A percentile compares a stretch with the other conserved stretches of the same genome.
These are phyloP conservation scores for Pseudocercospora crystallina DNA, from an alignment of 2,329 filamentous ascomycete species.

Conservation along the genomic window DNA sequence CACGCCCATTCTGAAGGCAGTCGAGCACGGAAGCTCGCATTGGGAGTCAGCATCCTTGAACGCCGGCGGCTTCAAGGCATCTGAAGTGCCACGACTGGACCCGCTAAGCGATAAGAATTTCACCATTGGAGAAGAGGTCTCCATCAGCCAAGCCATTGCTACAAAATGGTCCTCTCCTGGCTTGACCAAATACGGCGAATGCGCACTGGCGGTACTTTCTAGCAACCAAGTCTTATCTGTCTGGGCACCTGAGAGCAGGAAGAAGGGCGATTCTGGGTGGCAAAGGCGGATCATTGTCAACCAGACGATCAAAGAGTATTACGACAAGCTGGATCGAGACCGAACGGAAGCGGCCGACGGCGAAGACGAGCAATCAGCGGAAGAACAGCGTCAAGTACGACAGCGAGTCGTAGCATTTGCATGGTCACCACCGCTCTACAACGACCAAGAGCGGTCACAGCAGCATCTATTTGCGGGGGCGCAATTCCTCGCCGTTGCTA, in stretches of 20 bases:
- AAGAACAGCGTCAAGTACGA: constrained; percentile 30
- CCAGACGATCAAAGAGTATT: constrained; percentile 43
- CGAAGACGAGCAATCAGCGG: constrained; percentile 23
- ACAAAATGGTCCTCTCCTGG: constrained; percentile 60
- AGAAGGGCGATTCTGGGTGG: constrained; percentile 49
- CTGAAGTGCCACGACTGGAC: constrained; percentile 48
- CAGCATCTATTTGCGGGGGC: constrained; percentile 7
- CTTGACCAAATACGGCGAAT: constrained; percentile 54
- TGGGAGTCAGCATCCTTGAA: constrained; percentile 38
- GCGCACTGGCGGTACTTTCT: constrained; percentile 56
- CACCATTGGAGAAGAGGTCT: constrained; percentile 61
- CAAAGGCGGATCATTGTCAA: constrained; percentile 56
- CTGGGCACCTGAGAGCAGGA: constrained; percentile 52
- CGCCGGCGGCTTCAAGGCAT: constrained; percentile 45
- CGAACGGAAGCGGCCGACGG: constrained; percentile 30
- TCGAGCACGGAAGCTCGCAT: neutral
- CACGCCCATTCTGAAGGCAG: constrained; percentile 28
- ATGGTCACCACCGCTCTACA: constrained; percentile 37
- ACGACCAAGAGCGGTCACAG: constrained; percentile 1
- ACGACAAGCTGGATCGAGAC: constrained; percentile 28
- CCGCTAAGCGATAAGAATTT: constrained; percentile 50
- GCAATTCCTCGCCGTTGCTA: constrained; percentile 40
- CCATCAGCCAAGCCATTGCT: constrained; percentile 49
- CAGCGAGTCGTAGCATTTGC: constrained; percentile 43
- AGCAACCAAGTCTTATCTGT: constrained; percentile 58